Conservation (phyloP, 306 rosid species). For the Sophora flavescens region DNA sequence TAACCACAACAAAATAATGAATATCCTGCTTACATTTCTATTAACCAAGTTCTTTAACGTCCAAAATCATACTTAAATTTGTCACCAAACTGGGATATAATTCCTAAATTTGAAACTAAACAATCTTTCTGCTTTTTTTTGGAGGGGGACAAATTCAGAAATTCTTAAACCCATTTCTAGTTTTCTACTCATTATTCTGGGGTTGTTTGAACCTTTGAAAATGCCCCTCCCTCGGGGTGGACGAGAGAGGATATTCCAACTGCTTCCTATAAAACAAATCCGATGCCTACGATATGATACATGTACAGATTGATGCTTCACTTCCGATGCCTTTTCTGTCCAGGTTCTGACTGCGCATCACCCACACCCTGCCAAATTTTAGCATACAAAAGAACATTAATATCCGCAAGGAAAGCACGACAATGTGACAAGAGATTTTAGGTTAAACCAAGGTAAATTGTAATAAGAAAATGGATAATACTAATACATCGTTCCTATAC, state of each 20-base stretch:
- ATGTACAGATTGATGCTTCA: slow-evolving; percentile 58
- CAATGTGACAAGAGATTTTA: neutral
- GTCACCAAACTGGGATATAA: slow-evolving; percentile 12
- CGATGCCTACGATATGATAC: slow-evolving; percentile 51
- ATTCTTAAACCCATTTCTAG: slow-evolving; percentile 25
- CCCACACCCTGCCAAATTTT: slow-evolving; percentile 75
- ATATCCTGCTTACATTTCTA: neutral
- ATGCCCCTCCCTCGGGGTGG: neutral
- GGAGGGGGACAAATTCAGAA: neutral
- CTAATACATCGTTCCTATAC: slow-evolving; percentile 21
- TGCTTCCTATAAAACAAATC: slow-evolving; percentile 41
- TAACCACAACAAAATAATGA: slow-evolving; percentile 5
- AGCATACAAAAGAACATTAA: slow-evolving; percentile 24
- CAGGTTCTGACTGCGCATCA: slow-evolving; percentile 63
- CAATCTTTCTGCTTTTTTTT: neutral
- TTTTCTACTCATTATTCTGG: slow-evolving; percentile 6
- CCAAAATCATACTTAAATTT: neutral
- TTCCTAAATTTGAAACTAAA: slow-evolving; percentile 5
- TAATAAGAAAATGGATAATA: neutral
- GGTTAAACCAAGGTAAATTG: neutral
- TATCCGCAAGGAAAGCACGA: neutral
- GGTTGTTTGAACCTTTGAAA: slow-evolving; percentile 20
- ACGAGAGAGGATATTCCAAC: slow-evolving; percentile 8
- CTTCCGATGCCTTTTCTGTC: slow-evolving; percentile 68
- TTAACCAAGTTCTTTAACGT: neutral